Evolutionary conservation across 495 filamentous ascomycete species (phyloP).

Genomic region (Neurospora sp.): DNA sequence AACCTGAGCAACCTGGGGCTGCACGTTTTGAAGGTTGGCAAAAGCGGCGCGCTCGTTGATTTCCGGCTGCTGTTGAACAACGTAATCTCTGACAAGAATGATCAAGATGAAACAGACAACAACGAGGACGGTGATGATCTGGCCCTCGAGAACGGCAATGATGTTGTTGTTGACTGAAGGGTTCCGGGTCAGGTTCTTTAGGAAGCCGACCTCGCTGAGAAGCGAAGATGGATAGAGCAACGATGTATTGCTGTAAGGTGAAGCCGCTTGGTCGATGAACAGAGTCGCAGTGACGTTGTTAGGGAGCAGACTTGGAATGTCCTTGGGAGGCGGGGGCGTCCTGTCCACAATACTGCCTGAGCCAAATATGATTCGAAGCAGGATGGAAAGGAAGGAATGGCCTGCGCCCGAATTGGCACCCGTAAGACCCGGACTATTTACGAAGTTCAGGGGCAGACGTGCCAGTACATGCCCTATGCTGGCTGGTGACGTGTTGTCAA

Average conservation of each 20-base stretch:
- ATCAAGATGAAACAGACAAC: constrained; percentile 89
- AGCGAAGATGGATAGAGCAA: constrained; percentile 30
- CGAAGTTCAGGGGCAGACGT: constrained; percentile 16
- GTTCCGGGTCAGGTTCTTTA: constrained; percentile 64
- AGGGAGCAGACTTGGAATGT: background rate
- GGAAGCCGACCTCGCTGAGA: constrained; percentile 61
- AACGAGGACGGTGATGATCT: constrained; percentile 82
- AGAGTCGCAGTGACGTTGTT: background rate
- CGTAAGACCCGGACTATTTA: constrained; percentile 9
- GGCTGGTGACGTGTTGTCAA: constrained; percentile 24
- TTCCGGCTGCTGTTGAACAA: constrained; percentile 91
- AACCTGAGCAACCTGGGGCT: constrained; percentile 27
- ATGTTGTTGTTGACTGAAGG: constrained; percentile 67
- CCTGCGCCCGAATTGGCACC: constrained; percentile 12
- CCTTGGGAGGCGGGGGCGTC: background rate
- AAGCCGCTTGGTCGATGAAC: constrained; percentile 3
- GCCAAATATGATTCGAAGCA: constrained; percentile 22
- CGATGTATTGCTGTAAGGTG: background rate
- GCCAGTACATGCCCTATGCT: constrained; percentile 22
- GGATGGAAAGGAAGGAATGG: constrained; percentile 18
- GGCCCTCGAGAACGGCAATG: constrained; percentile 81
- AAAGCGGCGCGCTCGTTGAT: constrained; percentile 50
- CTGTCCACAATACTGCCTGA: constrained; percentile 14
- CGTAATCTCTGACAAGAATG: constrained; percentile 94
- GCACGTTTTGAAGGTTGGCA: constrained; percentile 41